These are phyloP conservation scores for Alternaria postmessia DNA, from an alignment of 2,329 filamentous ascomycete species.

Conservation along the genomic window DNA sequence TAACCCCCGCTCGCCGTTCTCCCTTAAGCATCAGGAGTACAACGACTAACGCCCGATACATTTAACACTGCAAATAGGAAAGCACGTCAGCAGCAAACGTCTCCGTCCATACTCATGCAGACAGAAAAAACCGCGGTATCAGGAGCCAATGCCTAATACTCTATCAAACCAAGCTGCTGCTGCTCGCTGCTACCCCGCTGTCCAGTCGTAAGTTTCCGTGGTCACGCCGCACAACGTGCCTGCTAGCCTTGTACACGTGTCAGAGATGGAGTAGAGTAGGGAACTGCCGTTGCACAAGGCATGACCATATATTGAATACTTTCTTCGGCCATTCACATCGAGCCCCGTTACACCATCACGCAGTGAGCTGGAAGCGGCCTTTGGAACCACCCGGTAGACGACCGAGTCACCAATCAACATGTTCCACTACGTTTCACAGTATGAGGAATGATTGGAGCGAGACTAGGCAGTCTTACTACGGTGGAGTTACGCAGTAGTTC, in stretches of 20 bases:
- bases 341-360: constrained; percentile 35
- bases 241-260: constrained; percentile 15
- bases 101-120: rapidly evolving
- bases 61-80: not conserved
- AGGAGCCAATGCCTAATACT: not conserved
- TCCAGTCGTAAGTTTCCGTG: not conserved
- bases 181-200: not conserved
- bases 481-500: constrained; percentile 1
- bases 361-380: constrained; percentile 19
- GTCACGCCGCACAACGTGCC: constrained; percentile 4
- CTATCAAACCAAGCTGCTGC: not conserved
- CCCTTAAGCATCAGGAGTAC: not conserved
- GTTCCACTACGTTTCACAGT: not conserved
- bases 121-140: not conserved
- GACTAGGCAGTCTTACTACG: not conserved
- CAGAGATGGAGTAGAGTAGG: constrained; percentile 1
- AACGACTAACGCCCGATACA: not conserved
- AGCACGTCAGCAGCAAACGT: not conserved
- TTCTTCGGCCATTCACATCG: constrained; percentile 31
- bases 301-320: not conserved
- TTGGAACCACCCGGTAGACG: not conserved
- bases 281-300: not conserved
- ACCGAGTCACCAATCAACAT: constrained; percentile 7
- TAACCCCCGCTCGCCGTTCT: not conserved
- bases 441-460: not conserved